Conservation (phyloP, 805 yeast species). For the Myxozyma geophila region DNA sequence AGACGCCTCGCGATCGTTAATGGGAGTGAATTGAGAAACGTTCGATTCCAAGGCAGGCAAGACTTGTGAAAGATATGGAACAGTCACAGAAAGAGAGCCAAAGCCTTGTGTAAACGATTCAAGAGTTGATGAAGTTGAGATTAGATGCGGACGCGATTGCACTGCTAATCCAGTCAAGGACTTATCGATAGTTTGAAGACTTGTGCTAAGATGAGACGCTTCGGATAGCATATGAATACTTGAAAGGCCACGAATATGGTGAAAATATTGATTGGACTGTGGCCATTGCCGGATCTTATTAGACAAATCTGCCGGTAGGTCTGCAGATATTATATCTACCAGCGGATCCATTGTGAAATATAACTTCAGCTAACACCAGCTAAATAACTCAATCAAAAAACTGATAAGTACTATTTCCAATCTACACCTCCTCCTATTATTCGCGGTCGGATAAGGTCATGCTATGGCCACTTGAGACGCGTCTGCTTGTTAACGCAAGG, state of each 20-base stretch:
- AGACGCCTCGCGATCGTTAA: slow-evolving; percentile 36
- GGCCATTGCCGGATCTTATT: not conserved
- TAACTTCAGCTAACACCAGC: too few relatives aligned
- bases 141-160: slow-evolving; percentile 30
- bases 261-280: slow-evolving; percentile 30
- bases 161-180: slow-evolving; percentile 32
- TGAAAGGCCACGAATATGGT: slow-evolving; percentile 39
- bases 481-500: too few relatives aligned
- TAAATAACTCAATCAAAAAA: too few relatives aligned
- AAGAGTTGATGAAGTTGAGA: slow-evolving; percentile 33
- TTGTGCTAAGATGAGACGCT: slow-evolving; percentile 24
- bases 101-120: slow-evolving; percentile 34
- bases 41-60: slow-evolving; percentile 16
- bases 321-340: not conserved
- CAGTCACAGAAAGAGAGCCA: slow-evolving; percentile 36
- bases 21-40: slow-evolving; percentile 28
- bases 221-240: slow-evolving; percentile 36
- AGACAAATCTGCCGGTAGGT: not conserved
- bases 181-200: slow-evolving; percentile 33
- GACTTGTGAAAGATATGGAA: slow-evolving; percentile 24
- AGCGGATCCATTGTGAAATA: slow-evolving; percentile 7
- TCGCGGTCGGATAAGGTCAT: too few relatives aligned
- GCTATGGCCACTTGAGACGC: too few relatives aligned
- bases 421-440: too few relatives aligned
- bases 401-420: too few relatives aligned